Evolutionary conservation across 805 yeast species (phyloP), one percentile per base, ranked within the genome.

Genomic region (Metschnikowia bowlesiae): DNA sequence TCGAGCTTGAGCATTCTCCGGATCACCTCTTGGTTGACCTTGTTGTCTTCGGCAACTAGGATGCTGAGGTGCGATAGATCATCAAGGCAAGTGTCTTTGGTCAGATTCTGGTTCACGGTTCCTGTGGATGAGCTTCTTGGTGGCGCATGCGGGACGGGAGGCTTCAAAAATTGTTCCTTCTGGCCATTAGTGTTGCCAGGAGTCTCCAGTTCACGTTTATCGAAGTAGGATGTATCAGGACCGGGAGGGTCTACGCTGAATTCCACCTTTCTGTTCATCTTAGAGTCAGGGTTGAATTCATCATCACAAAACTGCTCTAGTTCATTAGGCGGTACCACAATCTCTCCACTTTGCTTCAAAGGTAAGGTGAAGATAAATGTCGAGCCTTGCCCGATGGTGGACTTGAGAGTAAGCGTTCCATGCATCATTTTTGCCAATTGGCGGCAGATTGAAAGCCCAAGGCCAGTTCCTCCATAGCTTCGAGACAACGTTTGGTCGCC

Each of bases 391-490:
- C 96, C 97, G 18, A 87, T 78, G 29, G 78, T 74, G 0, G 96
- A 86, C 50, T 85, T 78, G 46, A 94, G 67, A 2, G 82, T 79
- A 68, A 94, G 79, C 0, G 89, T 82, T 50, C 99, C 97, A 50
- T 83, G 79, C 98, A 92, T 92, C 82, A 91, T 81, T 34, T 78
- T 80, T 0, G 97, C 96, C 52, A 94, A 78, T 67, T 92, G 97
- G 52, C 89, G 76, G 68, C 97, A 94, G 61, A 92, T 92, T 0
- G 84, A 78, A 40, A 92, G 76, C 1, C 99, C 99, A 44, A 92
- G 74, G 2, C 98, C 99, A 0, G 97, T 94, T 57, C 99, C 99
- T 51, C 98, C 97, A 62, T 87, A 85, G 50, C 91, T 88, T 62
- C 96, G 78, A 5, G 96, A 87, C 29, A 89, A 74, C 0, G 97